Percentiles rank a stretch among this genome's conserved stretches.
Conservation (phyloP, 2,329 filamentous ascomycete species). For the Bertia moriformis region DNA sequence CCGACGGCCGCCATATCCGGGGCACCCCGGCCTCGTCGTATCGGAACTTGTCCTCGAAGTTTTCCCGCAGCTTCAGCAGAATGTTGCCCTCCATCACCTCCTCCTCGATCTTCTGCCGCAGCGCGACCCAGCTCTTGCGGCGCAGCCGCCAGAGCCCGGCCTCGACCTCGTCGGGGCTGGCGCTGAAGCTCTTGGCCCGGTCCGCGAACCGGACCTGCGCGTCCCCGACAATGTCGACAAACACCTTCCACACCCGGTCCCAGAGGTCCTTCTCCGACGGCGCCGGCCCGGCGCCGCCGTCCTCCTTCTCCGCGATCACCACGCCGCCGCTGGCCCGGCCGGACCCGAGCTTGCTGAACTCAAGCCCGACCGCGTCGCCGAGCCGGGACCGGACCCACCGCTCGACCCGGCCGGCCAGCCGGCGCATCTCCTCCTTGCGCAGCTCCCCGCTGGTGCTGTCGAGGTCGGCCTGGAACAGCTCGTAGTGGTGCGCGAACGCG, state of each 20-base stretch:
- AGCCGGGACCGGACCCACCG: constrained; percentile 84
- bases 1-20: constrained; percentile 86
- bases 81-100: constrained; percentile 98
- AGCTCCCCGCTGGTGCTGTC: constrained; percentile 74
- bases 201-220: constrained; percentile 77
- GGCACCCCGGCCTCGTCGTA: constrained; percentile 93
- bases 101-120: constrained; percentile 83
- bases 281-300: constrained; percentile 43
- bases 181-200: constrained; percentile 83
- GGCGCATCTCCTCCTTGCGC: constrained; percentile 89
- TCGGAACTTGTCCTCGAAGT: constrained; percentile 98
- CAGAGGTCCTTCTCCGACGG: constrained; percentile 71
- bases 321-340: constrained; percentile 71
- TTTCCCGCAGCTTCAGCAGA: constrained; percentile 84
- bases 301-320: constrained; percentile 61
- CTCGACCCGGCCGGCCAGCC: constrained; percentile 78
- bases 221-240: constrained; percentile 67
- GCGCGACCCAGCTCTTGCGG: constrained; percentile 84
- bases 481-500: constrained; percentile 66
- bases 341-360: constrained; percentile 91
- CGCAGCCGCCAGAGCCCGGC: constrained; percentile 84
- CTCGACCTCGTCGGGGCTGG: constrained; percentile 77
- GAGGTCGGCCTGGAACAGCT: constrained; percentile 76
- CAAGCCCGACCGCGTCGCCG: constrained; percentile 73
- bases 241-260: constrained; percentile 87